Conservation (phyloP, 2,329 filamentous ascomycete species). For the Calonectria naviculata region DNA sequence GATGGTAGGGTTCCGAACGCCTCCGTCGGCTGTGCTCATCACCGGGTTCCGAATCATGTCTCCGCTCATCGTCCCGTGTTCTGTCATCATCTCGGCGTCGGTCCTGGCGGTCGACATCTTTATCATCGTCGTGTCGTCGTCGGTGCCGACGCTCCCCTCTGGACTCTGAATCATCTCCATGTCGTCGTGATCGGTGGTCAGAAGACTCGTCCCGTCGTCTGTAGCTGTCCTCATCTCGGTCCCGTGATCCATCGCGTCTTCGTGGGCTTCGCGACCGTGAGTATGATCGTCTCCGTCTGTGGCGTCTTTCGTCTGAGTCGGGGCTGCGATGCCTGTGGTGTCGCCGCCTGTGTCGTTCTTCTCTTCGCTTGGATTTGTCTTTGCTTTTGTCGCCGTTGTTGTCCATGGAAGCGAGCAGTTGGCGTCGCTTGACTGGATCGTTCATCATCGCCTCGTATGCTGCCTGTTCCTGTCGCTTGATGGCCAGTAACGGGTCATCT, state of each 20-base stretch:
- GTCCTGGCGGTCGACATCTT: slow-evolving; percentile 19
- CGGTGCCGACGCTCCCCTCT: slow-evolving; percentile 25
- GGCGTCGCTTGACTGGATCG: slow-evolving; percentile 74
- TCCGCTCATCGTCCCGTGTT: slow-evolving; percentile 45
- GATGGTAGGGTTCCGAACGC: slow-evolving; percentile 21
- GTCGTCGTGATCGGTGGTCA: slow-evolving; percentile 35
- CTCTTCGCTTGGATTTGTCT: slow-evolving; percentile 46
- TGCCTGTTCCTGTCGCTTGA: slow-evolving; percentile 91
- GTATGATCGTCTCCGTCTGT: slow-evolving; percentile 56
- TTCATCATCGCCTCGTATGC: slow-evolving; percentile 85
- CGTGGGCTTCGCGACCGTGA: slow-evolving; percentile 59
- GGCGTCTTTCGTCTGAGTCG: slow-evolving; percentile 51
- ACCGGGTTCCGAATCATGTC: slow-evolving; percentile 39
- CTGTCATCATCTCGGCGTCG: slow-evolving; percentile 23
- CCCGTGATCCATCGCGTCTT: slow-evolving; percentile 43
- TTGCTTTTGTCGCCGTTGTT: slow-evolving; percentile 61
- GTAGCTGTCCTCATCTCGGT: slow-evolving; percentile 42
- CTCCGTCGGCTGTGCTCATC: slow-evolving; percentile 46
- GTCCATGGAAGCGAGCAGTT: slow-evolving; percentile 74
- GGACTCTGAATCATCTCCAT: slow-evolving; percentile 35
- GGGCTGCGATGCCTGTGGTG: slow-evolving; percentile 57
- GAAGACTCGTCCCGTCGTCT: slow-evolving; percentile 40
- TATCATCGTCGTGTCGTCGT: slow-evolving; percentile 32
- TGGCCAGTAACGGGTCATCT: slow-evolving; percentile 91
- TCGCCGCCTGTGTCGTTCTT: slow-evolving; percentile 53